Evolutionary conservation across 345 rosid species (phyloP).

Genomic region (Tarenaya hassleriana): DNA sequence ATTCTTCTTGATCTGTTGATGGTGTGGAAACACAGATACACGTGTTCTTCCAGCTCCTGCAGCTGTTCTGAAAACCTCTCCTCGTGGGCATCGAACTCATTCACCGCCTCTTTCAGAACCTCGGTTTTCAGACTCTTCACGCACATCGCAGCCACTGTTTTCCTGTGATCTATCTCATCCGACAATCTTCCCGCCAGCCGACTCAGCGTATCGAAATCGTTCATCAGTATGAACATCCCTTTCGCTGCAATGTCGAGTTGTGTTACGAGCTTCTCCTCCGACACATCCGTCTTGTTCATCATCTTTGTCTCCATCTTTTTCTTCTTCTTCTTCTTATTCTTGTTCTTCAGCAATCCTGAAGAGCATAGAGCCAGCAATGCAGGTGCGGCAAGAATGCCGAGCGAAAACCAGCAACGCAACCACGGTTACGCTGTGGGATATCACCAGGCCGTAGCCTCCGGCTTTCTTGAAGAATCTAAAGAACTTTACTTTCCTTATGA

Average conservation of each 20-base stretch:
- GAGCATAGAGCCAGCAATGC: slow-evolving; percentile 41
- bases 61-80: slow-evolving; percentile 52
- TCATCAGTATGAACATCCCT: slow-evolving; percentile 59
- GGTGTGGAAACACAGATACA: slow-evolving; percentile 62
- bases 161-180: slow-evolving; percentile 60
- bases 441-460: slow-evolving; percentile 38
- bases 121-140: slow-evolving; percentile 44
- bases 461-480: slow-evolving; percentile 37
- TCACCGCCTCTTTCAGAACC: slow-evolving; percentile 52
- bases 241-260: slow-evolving; percentile 78
- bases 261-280: slow-evolving; percentile 36
- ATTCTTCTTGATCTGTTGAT: slow-evolving; percentile 72
- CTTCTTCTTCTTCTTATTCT: slow-evolving; percentile 26
- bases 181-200: slow-evolving; percentile 48
- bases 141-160: slow-evolving; percentile 47
- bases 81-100: slow-evolving; percentile 40
- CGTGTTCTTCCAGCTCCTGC: slow-evolving; percentile 71
- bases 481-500: slow-evolving; percentile 38
- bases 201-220: slow-evolving; percentile 72
- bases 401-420: slow-evolving; percentile 41
- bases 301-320: slow-evolving; percentile 29
- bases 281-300: slow-evolving; percentile 23
- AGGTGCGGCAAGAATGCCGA: slow-evolving; percentile 51
- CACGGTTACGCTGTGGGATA: slow-evolving; percentile 39
- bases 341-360: slow-evolving; percentile 36